A percentile compares a stretch with the other conserved stretches of the same genome.
phyloP scores from a whole-genome alignment of 371 early-diverging fungal genomes.

The Actinomortierella wolfii region DNA sequence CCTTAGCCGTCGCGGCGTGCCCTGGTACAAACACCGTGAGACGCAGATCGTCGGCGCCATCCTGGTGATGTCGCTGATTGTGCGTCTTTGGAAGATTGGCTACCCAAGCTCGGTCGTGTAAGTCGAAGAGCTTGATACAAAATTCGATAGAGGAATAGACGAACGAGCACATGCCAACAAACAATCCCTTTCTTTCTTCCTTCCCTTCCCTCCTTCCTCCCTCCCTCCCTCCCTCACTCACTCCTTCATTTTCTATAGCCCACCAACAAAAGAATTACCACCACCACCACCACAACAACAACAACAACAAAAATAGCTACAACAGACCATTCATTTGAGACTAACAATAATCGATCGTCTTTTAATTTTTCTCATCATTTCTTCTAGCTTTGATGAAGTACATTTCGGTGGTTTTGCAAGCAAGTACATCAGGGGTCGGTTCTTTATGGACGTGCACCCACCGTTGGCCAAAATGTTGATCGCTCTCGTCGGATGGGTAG shows the following conservation, averaged over 20 bases:
- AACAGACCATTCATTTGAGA: too few species aligned
- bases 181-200: neutral
- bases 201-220: neutral
- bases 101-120: constrained; percentile 44
- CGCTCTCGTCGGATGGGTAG: constrained; percentile 73
- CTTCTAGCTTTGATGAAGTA: constrained; percentile 66
- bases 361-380: too few species aligned
- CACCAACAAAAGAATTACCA: too few species aligned
- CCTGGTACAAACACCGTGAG: constrained; percentile 37
- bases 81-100: constrained; percentile 37
- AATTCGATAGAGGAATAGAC: too few species aligned
- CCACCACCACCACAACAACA: too few species aligned
- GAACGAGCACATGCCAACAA: too few species aligned
- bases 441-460: constrained; percentile 99
- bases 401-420: constrained; percentile 65
- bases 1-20: constrained; percentile 26
- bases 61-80: constrained; percentile 27
- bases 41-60: constrained; percentile 18
- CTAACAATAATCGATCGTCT: too few species aligned
- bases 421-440: constrained; percentile 90
- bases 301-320: too few species aligned
- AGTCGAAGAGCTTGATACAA: too few species aligned
- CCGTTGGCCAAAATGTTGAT: constrained; percentile 97
- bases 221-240: neutral
- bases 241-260: neutral